These are phyloP conservation scores for Trichoderma koningii DNA, from an alignment of 2,329 filamentous ascomycete species.

Conservation along the genomic window DNA sequence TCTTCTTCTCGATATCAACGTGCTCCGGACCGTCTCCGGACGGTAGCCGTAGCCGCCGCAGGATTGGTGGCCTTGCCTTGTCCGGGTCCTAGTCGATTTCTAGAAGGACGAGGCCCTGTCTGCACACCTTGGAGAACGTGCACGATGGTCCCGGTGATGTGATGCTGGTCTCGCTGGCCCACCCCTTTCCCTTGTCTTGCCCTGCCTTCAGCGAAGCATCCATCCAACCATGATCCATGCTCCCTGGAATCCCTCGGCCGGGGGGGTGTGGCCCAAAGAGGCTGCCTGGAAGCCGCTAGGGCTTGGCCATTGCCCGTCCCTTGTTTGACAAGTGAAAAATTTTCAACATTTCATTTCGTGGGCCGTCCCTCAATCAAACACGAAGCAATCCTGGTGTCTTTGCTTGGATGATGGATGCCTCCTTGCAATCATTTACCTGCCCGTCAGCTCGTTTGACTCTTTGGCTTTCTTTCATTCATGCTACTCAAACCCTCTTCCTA, in stretches of 20 bases:
- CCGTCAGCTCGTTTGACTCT: neutral
- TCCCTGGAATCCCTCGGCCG: slow-evolving; percentile 20
- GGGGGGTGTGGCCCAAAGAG: slow-evolving; percentile 27
- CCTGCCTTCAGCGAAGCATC: slow-evolving; percentile 7
- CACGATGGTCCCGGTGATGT: slow-evolving; percentile 2
- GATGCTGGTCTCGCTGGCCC: slow-evolving; percentile 14
- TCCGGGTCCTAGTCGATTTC: slow-evolving; percentile 23
- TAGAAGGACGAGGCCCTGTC: slow-evolving; percentile 24
- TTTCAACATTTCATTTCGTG: slow-evolving; percentile 30
- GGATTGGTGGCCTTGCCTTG: slow-evolving; percentile 13
- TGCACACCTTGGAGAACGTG: neutral
- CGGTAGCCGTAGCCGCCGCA: slow-evolving; percentile 7
- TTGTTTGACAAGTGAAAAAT: slow-evolving; percentile 29
- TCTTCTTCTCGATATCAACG: neutral
- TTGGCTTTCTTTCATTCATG: neutral
- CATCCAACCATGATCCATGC: slow-evolving; percentile 13
- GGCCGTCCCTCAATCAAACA: slow-evolving; percentile 27
- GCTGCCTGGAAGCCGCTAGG: slow-evolving; percentile 25
- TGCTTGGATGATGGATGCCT: slow-evolving; percentile 15
- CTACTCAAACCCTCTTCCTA: neutral
- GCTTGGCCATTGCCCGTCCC: slow-evolving; percentile 26
- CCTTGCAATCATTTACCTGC: slow-evolving; percentile 1
- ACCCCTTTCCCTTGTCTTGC: neutral
- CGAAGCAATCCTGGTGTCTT: slow-evolving; percentile 19
- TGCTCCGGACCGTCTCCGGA: neutral